These are phyloP conservation scores for Nicotiana sylvestris DNA, from an alignment of 257 asterid species.

Conservation along the genomic window DNA sequence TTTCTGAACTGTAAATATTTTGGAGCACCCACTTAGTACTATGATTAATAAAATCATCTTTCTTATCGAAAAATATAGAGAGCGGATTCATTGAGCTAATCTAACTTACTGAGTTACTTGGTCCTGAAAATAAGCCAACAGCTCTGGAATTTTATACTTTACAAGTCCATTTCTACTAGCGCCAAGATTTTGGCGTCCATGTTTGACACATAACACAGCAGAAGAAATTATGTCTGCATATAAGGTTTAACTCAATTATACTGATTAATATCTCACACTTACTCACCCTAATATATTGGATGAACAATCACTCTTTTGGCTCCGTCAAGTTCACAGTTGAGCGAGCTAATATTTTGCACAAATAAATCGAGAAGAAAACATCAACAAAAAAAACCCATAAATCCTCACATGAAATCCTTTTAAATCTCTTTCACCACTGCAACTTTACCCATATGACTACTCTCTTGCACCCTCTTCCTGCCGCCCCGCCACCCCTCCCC, in stretches of 20 bases:
- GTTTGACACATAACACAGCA: background rate
- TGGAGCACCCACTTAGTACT: conserved; percentile 3
- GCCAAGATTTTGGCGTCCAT: background rate
- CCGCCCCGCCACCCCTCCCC: background rate
- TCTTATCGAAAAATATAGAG: background rate
- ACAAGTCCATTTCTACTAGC: background rate
- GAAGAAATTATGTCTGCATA: background rate
- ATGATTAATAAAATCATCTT: background rate
- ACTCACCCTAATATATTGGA: background rate
- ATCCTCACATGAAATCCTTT: background rate
- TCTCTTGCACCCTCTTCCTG: background rate
- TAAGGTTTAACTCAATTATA: background rate
- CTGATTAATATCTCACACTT: background rate
- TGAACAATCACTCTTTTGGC: background rate
- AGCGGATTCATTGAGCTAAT: background rate
- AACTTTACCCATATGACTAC: background rate
- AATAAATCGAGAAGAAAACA: background rate
- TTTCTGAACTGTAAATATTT: background rate
- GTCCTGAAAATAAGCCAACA: background rate
- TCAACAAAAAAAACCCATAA: background rate
- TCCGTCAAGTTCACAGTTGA: background rate
- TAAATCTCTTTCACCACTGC: background rate
- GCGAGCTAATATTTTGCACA: background rate
- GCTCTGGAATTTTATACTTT: background rate
- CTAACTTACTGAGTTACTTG: background rate